phyloP scores from a whole-genome alignment of 768 basidiomycete species.

The Amanita molliuscula region DNA sequence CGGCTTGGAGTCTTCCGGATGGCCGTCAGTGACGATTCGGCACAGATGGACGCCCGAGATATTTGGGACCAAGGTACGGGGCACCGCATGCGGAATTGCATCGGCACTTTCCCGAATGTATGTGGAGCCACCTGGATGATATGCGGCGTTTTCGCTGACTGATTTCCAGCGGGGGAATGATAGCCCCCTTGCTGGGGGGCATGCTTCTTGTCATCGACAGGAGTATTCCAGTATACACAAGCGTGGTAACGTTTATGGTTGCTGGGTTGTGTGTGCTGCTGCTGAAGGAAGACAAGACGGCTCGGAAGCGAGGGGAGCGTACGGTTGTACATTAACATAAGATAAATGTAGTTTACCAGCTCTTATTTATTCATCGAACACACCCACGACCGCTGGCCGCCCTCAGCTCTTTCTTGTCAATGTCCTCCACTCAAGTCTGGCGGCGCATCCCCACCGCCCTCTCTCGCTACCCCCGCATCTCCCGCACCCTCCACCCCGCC shows the following conservation, averaged over 20 bases:
- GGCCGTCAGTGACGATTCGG: background rate
- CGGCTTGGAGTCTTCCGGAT: background rate
- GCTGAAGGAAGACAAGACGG: constrained; percentile 34
- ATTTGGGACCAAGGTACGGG: constrained; percentile 77
- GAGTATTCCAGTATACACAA: constrained; percentile 69
- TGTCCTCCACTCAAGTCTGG: constrained; percentile 25
- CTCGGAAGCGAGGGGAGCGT: constrained; percentile 14
- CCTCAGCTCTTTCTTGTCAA: constrained; percentile 7
- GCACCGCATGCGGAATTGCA: constrained; percentile 82
- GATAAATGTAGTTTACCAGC: too few species aligned
- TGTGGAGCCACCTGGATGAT: constrained; percentile 15
- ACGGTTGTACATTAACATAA: constrained; percentile 14
- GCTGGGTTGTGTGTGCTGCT: constrained; percentile 55
- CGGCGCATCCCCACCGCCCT: constrained; percentile 19
- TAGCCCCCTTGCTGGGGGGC: constrained; percentile 76
- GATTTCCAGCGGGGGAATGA: constrained; percentile 69
- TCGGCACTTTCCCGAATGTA: constrained; percentile 80
- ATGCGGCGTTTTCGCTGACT: constrained; percentile 4
- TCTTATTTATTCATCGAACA: too few species aligned
- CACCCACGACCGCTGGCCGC: background rate
- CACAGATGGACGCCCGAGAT: constrained; percentile 72
- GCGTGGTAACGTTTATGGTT: constrained; percentile 53
- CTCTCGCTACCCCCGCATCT: constrained; percentile 10
- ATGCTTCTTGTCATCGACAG: constrained; percentile 54
- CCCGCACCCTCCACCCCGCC: constrained; percentile 8